Conservation (phyloP, 1,284 basidiomycete genomes). For the Pterulicium gracile region DNA sequence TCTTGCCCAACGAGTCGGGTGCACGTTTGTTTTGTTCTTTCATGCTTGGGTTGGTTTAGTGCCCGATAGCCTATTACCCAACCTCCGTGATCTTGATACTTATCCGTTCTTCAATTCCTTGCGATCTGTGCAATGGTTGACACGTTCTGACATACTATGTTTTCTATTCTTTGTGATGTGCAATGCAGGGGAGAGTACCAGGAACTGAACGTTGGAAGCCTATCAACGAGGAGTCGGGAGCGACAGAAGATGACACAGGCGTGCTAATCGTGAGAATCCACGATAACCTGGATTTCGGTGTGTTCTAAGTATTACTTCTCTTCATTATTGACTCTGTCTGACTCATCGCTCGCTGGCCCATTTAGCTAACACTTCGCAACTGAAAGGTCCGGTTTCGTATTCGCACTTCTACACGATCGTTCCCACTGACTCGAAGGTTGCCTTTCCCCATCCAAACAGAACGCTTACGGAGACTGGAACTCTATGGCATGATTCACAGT, state of each 20-base stretch:
- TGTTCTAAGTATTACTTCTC: too few species aligned
- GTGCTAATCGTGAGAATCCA: constrained; percentile 61
- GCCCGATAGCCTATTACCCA: too few species aligned
- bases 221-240: constrained; percentile 40
- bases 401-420: constrained; percentile 4
- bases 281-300: constrained; percentile 64
- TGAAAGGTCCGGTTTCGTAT: too few species aligned
- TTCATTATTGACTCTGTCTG: constrained; percentile 5
- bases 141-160: constrained; percentile 5
- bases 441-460: constrained; percentile 84
- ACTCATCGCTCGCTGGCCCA: background rate
- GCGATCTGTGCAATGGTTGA: background rate
- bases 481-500: constrained; percentile 65
- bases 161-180: background rate
- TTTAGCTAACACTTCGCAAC: background rate
- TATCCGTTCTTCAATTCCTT: background rate
- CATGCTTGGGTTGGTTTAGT: too few species aligned
- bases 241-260: constrained; percentile 51
- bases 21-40: too few species aligned
- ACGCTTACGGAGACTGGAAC: constrained; percentile 69
- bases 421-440: too few species aligned
- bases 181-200: background rate
- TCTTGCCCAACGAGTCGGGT: too few species aligned
- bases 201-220: constrained; percentile 1
- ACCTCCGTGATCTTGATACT: background rate